Base-by-base conservation (phyloP, 768 basidiomycete genomes). In the Hygrocybe coccinea region DNA sequence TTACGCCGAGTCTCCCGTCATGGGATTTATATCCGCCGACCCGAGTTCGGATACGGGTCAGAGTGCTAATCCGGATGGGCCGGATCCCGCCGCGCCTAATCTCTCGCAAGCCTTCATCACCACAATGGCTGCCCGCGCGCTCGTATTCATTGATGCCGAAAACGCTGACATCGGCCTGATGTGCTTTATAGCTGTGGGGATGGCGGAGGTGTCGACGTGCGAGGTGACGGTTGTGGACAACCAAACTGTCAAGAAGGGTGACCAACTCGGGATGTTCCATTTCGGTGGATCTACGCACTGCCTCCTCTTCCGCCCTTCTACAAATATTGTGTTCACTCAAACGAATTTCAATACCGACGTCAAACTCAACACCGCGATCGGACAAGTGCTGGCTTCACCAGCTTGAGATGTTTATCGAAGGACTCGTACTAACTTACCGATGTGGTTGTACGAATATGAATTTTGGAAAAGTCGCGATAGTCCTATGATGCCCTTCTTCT, bases 161-260 rank as follows among this genome's bases (percentile, higher is more conserved):
- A 75, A 79, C 52, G 68, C 72, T 0, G 62, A 66, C 17, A 81
- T 86, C 38, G 83, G 84, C 1, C 58, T 85, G 39, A 73, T 84
- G 74, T 78, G 75, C 48, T 79, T 85, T 65, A 68, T 85, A 5
- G 79, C 67, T 0, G 74, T 86, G 9, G 84, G 85, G 0, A 83
- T 87, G 74, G 71, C 72, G 1, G 84, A 86, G 65, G 75, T 86
- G 1, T 85, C 82, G 33, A 84, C 82, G n/a, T 81, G 79, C 57
- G 75, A 79, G 58, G 62, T 77, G 17, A 76, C 68, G 1, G 83
- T 84, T 19, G 67, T 66, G 62, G 70, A 64, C 14, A 78, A 79
- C 0, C 64, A 83, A 29, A 56, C 56, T 37, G 65, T 85, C 21
- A 69, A 67, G 52, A 78, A 78, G 58, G 84, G 86, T 1, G 79